Evolutionary conservation across 2,329 filamentous ascomycete species (phyloP).

Genomic region (Talaromyces sp.): DNA sequence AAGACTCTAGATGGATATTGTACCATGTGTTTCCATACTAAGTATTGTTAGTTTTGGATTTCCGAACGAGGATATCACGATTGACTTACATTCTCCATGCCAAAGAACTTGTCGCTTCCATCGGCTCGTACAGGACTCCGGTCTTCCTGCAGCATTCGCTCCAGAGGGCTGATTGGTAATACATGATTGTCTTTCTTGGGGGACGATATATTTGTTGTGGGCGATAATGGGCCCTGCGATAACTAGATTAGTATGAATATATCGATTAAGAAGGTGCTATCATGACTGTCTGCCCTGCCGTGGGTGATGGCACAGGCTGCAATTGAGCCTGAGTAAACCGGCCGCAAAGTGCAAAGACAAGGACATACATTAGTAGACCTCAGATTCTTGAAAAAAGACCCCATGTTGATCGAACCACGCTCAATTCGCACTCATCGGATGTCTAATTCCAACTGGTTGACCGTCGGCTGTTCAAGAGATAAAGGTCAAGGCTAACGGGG

Average conservation of each 20-base stretch:
- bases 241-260: neutral
- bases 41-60: conserved; percentile 24
- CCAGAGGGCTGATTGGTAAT: conserved; percentile 56
- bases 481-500: neutral
- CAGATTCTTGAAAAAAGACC: conserved; percentile 40
- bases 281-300: neutral
- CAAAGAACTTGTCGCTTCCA: conserved; percentile 97
- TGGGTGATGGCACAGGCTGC: neutral
- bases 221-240: conserved; percentile 46
- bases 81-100: conserved; percentile 85
- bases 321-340: neutral
- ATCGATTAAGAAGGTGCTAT: neutral
- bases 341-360: neutral
- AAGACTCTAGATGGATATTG: conserved; percentile 6
- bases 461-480: neutral
- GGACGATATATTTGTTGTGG: conserved; percentile 45
- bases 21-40: conserved; percentile 99
- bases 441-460: neutral
- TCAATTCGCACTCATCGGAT: conserved; percentile 6
- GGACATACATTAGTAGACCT: conserved; percentile 38
- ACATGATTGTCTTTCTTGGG: conserved; percentile 60
- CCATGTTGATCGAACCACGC: conserved; percentile 29
- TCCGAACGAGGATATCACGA: neutral
- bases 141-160: conserved; percentile 77
- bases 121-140: conserved; percentile 77